Percentiles rank a stretch among this genome's conserved stretches.
phyloP scores from a whole-genome alignment of 768 basidiomycete genomes.

The Leccinum broughii region DNA sequence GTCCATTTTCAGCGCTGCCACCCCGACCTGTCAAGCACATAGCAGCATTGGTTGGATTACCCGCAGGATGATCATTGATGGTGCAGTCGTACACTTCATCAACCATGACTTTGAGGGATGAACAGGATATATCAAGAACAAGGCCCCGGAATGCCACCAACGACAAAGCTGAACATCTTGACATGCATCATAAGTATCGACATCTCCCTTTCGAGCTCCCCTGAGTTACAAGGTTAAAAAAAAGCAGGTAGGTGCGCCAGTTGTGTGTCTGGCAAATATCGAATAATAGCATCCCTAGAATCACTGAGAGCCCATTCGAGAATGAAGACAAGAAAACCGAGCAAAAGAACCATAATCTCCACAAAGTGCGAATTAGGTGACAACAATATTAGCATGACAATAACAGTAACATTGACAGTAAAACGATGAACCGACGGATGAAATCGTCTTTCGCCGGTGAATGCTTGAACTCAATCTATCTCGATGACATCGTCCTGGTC shows the following conservation, averaged over 20 bases:
- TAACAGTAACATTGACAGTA: background rate
- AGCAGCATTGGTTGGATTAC: background rate
- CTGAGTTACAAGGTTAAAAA: background rate
- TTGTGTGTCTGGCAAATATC: background rate
- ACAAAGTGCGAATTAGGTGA: background rate
- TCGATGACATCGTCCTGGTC: slow-evolving; percentile 59
- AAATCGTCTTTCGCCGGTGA: background rate
- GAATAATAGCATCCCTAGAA: background rate
- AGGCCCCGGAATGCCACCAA: background rate
- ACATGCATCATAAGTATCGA: background rate
- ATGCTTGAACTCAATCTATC: slow-evolving; percentile 44
- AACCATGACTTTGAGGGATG: background rate
- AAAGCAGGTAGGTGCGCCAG: background rate
- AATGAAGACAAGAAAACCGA: background rate
- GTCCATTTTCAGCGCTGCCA: too few relatives aligned
- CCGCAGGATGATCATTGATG: background rate
- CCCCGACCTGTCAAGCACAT: too few relatives aligned
- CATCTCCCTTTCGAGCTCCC: background rate
- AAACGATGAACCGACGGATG: background rate
- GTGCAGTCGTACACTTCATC: background rate
- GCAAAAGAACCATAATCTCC: background rate
- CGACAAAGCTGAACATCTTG: background rate
- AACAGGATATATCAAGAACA: background rate
- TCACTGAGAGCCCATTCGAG: background rate
- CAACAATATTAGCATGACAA: slow-evolving; percentile 7